Percentiles rank a stretch among this genome's conserved stretches.
These are phyloP conservation scores for Daldinia sp. DNA, from an alignment of 2,329 filamentous ascomycete genomes.

Conservation along the genomic window DNA sequence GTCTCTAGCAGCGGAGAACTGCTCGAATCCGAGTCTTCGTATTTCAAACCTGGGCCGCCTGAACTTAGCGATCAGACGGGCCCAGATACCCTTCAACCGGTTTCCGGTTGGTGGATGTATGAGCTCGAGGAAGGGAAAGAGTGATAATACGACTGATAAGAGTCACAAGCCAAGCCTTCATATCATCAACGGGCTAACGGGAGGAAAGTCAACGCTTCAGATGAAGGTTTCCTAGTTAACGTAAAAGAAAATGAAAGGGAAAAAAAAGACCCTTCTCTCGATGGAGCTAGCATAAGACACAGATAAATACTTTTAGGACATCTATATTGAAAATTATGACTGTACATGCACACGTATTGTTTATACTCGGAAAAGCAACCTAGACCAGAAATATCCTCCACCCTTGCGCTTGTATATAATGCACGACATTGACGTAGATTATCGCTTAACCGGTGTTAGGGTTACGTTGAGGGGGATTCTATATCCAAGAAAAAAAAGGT, in stretches of 20 bases:
- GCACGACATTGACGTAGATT: conserved; percentile 3
- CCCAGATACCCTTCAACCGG: conserved; percentile 1
- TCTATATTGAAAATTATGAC: not conserved
- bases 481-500: not conserved
- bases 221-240: not conserved
- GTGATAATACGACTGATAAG: too few relatives aligned
- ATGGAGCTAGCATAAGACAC: not conserved
- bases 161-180: too few relatives aligned
- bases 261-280: too few relatives aligned
- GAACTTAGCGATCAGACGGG: conserved; percentile 4
- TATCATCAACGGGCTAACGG: not conserved
- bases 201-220: not conserved
- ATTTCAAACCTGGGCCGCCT: not conserved
- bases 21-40: not conserved
- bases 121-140: not conserved
- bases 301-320: not conserved
- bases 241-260: too few relatives aligned
- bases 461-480: conserved; percentile 43
- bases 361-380: not conserved
- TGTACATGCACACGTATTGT: not conserved
- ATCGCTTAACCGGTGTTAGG: conserved; percentile 40
- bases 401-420: not conserved
- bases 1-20: conserved; percentile 9
- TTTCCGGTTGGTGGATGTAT: conserved; percentile 14
- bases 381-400: not conserved